These are phyloP conservation scores for Botrytis fabae DNA, from an alignment of 2,329 filamentous ascomycete species.

Conservation along the genomic window DNA sequence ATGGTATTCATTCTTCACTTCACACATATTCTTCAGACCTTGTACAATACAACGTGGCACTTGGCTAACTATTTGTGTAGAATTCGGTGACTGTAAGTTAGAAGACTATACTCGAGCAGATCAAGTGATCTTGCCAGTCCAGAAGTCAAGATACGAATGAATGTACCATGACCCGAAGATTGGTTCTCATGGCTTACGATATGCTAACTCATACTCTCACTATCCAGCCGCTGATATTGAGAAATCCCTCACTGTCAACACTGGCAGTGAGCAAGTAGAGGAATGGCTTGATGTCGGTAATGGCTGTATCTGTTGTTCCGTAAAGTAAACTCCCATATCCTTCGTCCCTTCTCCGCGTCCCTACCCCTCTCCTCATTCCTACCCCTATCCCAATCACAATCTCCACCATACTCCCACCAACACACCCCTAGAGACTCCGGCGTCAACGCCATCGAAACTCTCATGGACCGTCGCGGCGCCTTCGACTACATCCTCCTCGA, in stretches of 20 bases:
- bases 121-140: not conserved
- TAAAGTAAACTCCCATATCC: constrained; percentile 62
- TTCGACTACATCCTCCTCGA: constrained; percentile 98
- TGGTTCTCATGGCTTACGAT: not conserved
- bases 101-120: not conserved
- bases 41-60: not conserved
- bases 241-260: constrained; percentile 88
- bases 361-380: not conserved
- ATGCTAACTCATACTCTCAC: not conserved
- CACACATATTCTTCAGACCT: constrained; percentile 32
- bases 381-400: not conserved
- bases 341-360: not conserved
- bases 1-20: constrained; percentile 55
- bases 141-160: not conserved
- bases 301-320: constrained; percentile 95
- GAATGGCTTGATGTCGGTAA: constrained; percentile 97
- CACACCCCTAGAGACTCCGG: constrained; percentile 69
- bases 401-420: not conserved
- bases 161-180: not conserved
- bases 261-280: constrained; percentile 77
- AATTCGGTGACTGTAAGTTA: constrained; percentile 75
- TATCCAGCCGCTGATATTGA: constrained; percentile 79
- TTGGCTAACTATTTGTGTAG: constrained; percentile 45
- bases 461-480: constrained; percentile 90
- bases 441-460: constrained; percentile 89